Base-by-base conservation (phyloP, 306 rosid species). In the Geum urbanum region DNA sequence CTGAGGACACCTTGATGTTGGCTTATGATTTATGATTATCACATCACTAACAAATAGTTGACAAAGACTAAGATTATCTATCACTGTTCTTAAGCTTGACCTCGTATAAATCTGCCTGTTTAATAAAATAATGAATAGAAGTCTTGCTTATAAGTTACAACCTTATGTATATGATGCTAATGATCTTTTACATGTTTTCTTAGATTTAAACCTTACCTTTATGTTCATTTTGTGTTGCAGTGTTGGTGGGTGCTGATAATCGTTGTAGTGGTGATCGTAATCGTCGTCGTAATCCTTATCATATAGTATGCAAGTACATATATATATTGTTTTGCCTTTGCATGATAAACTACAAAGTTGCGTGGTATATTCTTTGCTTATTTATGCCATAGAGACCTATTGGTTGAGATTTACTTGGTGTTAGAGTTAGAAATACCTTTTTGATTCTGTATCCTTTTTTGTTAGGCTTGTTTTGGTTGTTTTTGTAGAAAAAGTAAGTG, bases 201-300 rank as follows among this genome's bases (percentile, higher is more conserved):
- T 7, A 69, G 50, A 13, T 39, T 22, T 13, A 24, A 11, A 70
- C 54, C 37, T 53, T 41, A 20, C 55, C 24, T 55, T 43, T 32
- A 67, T 57, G 45, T 71, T 19, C 20, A 13, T 53, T 63, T 18
- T 67, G 47, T 79, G 55, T 77, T 83, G 83, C 95, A 88, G 95
- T 88, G 86, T 78, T 86, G 91, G 87, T 88, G 91, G 95, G 77
- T 78, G 82, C 59, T 86, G 71, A 66, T 16, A 71, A 53, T 82
- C 47, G 12, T 84, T 56, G 85, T 80, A 47, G 63, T 67, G 54
- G 89, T 77, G 73, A 8, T 84, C 78, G 80, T 80, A 61, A 66
- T 88, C 60, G 9, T 86, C 44, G 66, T 88, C 35, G 0, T 88
- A 55, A n/a, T 84, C 56, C 78, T 88, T 57, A 67, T 86, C 73